Conservation (phyloP, 352 stramenopile species). For the Phytopythium boreale region DNA sequence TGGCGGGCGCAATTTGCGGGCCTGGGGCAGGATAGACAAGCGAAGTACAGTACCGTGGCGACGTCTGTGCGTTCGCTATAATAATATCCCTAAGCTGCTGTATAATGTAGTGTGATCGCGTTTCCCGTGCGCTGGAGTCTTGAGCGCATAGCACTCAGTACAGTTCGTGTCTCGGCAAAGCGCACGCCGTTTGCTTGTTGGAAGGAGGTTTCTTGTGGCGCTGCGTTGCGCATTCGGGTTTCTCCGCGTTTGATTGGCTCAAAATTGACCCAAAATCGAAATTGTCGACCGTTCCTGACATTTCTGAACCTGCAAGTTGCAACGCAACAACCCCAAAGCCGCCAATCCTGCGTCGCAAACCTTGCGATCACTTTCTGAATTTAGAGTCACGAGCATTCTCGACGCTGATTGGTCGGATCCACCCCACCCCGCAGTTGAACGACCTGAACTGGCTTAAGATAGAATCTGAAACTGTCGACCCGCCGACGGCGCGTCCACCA, state of each 20-base stretch:
- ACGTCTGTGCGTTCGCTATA: too few species aligned
- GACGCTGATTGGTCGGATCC: slow-evolving; percentile 2
- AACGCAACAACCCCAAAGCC: neutral
- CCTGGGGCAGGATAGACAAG: neutral
- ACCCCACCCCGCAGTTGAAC: neutral
- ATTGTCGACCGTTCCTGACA: neutral
- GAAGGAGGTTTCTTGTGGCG: slow-evolving; percentile 5
- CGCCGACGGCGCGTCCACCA: neutral
- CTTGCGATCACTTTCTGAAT: neutral
- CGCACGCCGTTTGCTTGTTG: neutral
- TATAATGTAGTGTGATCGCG: too few species aligned
- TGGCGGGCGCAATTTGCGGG: neutral
- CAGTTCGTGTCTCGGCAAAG: neutral
- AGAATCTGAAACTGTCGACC: neutral
- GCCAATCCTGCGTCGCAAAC: neutral
- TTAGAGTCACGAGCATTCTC: neutral
- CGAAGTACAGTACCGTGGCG: neutral
- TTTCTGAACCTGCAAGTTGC: slow-evolving; percentile 1
- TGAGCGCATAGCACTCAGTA: too few species aligned
- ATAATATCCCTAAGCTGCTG: too few species aligned
- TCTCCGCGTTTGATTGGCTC: neutral
- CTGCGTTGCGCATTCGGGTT: slow-evolving; percentile 4
- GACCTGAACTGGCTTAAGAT: slow-evolving; percentile 4
- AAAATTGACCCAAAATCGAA: neutral
- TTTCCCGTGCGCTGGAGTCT: too few species aligned